Evolutionary conservation across 1,139 yeast species (phyloP), one percentile per base, ranked within the genome.

Genomic region (Suhomyces kunorum): DNA sequence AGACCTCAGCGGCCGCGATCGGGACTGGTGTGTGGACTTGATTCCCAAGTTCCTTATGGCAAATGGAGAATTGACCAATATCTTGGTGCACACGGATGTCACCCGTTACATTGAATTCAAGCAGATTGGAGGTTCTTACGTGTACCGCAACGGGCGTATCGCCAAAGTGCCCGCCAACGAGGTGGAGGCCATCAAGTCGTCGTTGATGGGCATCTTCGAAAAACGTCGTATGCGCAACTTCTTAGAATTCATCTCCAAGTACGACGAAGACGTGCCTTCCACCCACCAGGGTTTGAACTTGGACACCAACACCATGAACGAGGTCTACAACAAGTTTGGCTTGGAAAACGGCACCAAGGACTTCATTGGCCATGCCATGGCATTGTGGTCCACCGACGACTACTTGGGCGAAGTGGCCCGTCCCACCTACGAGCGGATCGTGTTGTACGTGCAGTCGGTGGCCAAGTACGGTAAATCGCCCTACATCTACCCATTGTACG

Each of bases 361-460:
- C 64, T 92, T 92, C 58, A 87, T 94, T 53, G 99, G 98, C 31
- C 98, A 92, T 64, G 94, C 98, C 13, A 94, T 92, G 98, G 99
- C 98, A 6, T 76, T 92, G 47, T 90, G 96, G 86, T 78, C 95
- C 22, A 90, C 89, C 53, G 98, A 92, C 58, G 92, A 87, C 46
- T 92, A 92, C 63, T 69, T 92, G 58, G 78, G 74, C 49, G 83
- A 87, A 63, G 96, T 96, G 7, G 97, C 97, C 4, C 80, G 96
- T 59, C 96, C 92, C 56, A 83, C 97, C 12, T 80, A 86, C 55
- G 94, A 90, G 59, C 78, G 98, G 62, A 81, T 92, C 47, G 66
- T 87, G 40, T 75, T 92, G 51, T 92, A 92, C 58, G 84, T 88
- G 35, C 88, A 87, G 54, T 87, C 96, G 8, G 95, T 94, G 43